Percentiles rank a stretch among this genome's conserved stretches.
Conservation (phyloP, 2,329 filamentous ascomycete species). For the Hymenoscyphus albidus region DNA sequence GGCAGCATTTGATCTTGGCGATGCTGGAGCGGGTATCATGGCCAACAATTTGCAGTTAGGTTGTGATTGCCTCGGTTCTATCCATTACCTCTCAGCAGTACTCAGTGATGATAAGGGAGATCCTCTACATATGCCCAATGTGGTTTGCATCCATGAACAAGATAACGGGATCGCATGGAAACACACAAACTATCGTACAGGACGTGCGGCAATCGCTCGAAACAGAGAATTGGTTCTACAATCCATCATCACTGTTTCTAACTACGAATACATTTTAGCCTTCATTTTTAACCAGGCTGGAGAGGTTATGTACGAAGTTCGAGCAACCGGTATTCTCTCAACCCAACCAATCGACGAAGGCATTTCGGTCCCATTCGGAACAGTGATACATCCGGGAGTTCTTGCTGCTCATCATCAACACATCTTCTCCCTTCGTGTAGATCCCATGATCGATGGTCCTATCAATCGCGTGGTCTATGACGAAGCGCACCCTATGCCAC, state of each 20-base stretch:
- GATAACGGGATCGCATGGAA: constrained; percentile 66
- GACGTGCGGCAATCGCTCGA: constrained; percentile 58
- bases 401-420: constrained; percentile 72
- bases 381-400: constrained; percentile 65
- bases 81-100: constrained; percentile 61
- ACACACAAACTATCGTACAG: constrained; percentile 66
- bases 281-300: constrained; percentile 70
- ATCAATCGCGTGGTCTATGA: constrained; percentile 53
- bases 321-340: constrained; percentile 64
- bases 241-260: constrained; percentile 66
- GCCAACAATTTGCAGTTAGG: constrained; percentile 67
- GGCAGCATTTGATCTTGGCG: constrained; percentile 66
- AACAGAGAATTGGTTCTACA: constrained; percentile 65
- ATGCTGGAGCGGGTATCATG: constrained; percentile 62
- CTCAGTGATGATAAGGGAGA: constrained; percentile 57
- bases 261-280: constrained; percentile 71
- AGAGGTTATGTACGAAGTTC: constrained; percentile 62
- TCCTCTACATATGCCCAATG: constrained; percentile 58
- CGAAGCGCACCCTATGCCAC: constrained; percentile 57
- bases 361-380: constrained; percentile 61
- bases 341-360: constrained; percentile 65
- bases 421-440: constrained; percentile 65
- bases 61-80: constrained; percentile 67
- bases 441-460: constrained; percentile 58
- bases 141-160: constrained; percentile 67